A percentile compares a stretch with the other conserved stretches of the same genome.
Evolutionary conservation across 768 basidiomycete genomes (phyloP).

Genomic region (Ramaria rubella): DNA sequence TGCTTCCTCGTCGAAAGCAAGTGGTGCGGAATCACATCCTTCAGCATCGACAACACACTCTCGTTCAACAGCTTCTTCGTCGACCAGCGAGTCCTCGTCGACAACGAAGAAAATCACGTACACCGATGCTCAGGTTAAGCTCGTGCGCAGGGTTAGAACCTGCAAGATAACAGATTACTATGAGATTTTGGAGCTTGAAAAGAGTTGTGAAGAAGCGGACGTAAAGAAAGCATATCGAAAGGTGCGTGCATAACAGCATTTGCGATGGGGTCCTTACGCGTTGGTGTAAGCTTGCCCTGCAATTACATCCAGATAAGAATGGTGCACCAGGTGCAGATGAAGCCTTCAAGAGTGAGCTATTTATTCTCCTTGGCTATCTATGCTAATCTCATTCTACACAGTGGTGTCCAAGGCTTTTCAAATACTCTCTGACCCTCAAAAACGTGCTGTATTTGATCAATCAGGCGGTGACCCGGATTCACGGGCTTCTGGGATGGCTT

Average conservation of each 20-base stretch:
- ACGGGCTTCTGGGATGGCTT: conserved; percentile 63
- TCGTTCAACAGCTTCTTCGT: conserved; percentile 25
- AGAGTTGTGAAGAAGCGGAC: conserved; percentile 75
- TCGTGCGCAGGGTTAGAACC: conserved; percentile 77
- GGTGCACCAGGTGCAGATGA: conserved; percentile 98
- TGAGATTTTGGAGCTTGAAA: conserved; percentile 76
- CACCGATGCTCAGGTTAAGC: conserved; percentile 71
- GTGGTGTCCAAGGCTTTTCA: conserved; percentile 99
- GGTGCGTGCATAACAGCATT: conserved; percentile 37
- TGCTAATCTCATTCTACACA: conserved; percentile 25
- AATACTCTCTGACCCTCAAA: conserved; percentile 80
- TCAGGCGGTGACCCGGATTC: conserved; percentile 87
- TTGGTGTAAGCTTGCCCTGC: conserved; percentile 64
- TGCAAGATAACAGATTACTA: conserved; percentile 93
- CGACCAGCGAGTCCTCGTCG: conserved; percentile 7
- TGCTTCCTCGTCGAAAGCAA: conserved; percentile 36
- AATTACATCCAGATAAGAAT: conserved; percentile 88
- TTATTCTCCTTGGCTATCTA: conserved; percentile 1
- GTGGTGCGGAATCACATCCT: conserved; percentile 52
- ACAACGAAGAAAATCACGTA: conserved; percentile 72
- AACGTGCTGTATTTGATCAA: conserved; percentile 80
- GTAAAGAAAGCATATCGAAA: conserved; percentile 96
- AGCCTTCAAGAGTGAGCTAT: conserved; percentile 84
- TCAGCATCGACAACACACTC: conserved; percentile 69
- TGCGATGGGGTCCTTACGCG: background rate